Evolutionary conservation across 1,139 yeast species (phyloP), one percentile per base, ranked within the genome.

Genomic region (Candida sp.): DNA sequence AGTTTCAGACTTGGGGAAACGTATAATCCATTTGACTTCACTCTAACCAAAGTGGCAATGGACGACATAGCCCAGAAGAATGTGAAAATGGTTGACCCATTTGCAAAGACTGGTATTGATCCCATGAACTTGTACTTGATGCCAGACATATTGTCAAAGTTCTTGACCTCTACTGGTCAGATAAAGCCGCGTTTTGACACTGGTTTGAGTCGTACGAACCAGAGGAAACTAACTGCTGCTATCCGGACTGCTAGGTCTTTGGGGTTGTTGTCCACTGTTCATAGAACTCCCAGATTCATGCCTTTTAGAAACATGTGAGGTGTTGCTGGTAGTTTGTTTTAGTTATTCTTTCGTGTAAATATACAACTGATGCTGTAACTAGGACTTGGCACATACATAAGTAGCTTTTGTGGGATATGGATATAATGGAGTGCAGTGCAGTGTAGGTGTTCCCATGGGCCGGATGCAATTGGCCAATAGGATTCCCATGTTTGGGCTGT

Each of bases 11-110:
- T 66, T 4, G 81, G 80, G 33, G 71, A 77, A 2, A 75, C 80
- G 2, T 87, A 88, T 62, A 90, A 86, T 58, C 93, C 96, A 47
- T 88, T 86, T 70, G 93, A 88, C 68, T 87, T 88, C 57, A 83
- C 90, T 42, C 68, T 81, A 62, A 82, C 84, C 45, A 81, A 80
- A 56, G 61, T 81, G 39, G 70, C 68, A 60, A 71, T 78, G 69
- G 75, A 75, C 45, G 51, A 55, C 49, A 54, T 39, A 54, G 40
- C 54, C 57, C 50, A 55, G 54, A 58, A 43, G 51, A 57, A 50
- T 57, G 59, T 47, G 51, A 51, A 49, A 12, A 26, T 32, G 28
- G 22, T 17, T 7, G 60, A 81, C 54, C 75, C 79, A 12, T 85
- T 86, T 63, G 83, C 80, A 56, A 70, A 75, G 47, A 73, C 78